These are phyloP conservation scores for Hamamelis virginiana DNA, from an alignment of 164 flowering plant species.

Conservation along the genomic window DNA sequence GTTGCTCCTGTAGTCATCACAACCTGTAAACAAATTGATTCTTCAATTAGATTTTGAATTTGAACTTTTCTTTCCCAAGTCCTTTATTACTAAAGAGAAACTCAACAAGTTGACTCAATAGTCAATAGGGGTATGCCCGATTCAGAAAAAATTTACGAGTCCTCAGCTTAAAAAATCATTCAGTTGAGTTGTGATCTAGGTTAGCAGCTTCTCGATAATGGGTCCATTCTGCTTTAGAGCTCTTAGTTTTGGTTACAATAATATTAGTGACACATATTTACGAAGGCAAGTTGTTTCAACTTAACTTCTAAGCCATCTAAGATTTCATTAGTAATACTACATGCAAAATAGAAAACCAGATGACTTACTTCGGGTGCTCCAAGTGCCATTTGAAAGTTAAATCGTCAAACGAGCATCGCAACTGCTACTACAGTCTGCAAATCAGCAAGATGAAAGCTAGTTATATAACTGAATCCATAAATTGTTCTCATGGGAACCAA, in stretches of 20 bases:
- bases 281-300: not conserved
- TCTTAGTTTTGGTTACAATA: not conserved
- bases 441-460: not conserved
- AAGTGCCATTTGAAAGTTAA: slow-evolving; percentile 79
- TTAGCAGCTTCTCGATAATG: too few species aligned
- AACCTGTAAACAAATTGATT: slow-evolving; percentile 43
- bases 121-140: not conserved
- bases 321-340: not conserved
- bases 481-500: not conserved
- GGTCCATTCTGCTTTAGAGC: not conserved
- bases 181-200: too few species aligned
- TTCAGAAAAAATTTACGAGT: not conserved
- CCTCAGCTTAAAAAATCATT: too few species aligned
- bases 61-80: not conserved
- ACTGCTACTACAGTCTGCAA: slow-evolving; percentile 77
- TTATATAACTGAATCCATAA: not conserved
- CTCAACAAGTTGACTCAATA: not conserved
- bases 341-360: not conserved
- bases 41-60: not conserved
- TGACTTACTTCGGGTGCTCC: slow-evolving; percentile 86
- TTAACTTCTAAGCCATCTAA: not conserved
- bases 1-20: slow-evolving; percentile 95
- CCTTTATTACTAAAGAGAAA: not conserved
- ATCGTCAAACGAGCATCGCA: slow-evolving; percentile 84
- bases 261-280: not conserved